Percentiles rank a stretch among this genome's conserved stretches.
phyloP scores from a whole-genome alignment of 73 alveolate genomes.

The Paramecium biaurelia region DNA sequence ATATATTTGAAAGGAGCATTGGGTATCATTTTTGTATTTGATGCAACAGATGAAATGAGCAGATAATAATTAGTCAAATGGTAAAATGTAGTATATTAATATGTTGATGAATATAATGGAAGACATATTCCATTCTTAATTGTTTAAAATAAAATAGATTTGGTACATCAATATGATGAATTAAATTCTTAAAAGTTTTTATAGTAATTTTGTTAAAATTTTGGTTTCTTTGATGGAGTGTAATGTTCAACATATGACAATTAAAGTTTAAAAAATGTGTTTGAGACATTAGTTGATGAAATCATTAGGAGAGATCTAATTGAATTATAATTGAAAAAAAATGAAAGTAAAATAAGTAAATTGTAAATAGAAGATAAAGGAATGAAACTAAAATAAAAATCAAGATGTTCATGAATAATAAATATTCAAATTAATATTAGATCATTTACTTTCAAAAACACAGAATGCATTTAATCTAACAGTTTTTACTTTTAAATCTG shows the following conservation, averaged over 20 bases:
- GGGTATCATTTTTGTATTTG: neutral
- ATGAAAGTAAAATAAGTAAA: neutral
- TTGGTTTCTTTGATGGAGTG: constrained; percentile 7
- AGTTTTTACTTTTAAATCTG: constrained; percentile 87
- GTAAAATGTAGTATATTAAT: neutral
- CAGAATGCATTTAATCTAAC: constrained; percentile 93
- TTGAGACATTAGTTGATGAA: constrained; percentile 43
- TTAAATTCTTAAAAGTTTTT: neutral
- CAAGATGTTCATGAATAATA: constrained; percentile 43
- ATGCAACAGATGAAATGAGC: neutral
- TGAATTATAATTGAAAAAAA: neutral
- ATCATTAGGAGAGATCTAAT: constrained; percentile 26
- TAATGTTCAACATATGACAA: neutral
- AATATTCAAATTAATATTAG: constrained; percentile 87
- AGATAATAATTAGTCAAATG: neutral
- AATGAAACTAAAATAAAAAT: neutral
- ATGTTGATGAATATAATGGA: constrained; percentile 43
- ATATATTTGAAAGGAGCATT: constrained; percentile 28
- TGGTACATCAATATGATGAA: neutral
- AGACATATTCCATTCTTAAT: constrained; percentile 10
- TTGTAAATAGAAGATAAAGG: constrained; percentile 4
- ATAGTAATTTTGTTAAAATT: neutral
- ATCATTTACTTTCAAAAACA: constrained; percentile 75
- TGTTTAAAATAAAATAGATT: constrained; percentile 12
- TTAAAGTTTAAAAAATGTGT: neutral